Conservation (phyloP, 2,329 filamentous ascomycete genomes). For the Trichoderma afroharzianum region DNA sequence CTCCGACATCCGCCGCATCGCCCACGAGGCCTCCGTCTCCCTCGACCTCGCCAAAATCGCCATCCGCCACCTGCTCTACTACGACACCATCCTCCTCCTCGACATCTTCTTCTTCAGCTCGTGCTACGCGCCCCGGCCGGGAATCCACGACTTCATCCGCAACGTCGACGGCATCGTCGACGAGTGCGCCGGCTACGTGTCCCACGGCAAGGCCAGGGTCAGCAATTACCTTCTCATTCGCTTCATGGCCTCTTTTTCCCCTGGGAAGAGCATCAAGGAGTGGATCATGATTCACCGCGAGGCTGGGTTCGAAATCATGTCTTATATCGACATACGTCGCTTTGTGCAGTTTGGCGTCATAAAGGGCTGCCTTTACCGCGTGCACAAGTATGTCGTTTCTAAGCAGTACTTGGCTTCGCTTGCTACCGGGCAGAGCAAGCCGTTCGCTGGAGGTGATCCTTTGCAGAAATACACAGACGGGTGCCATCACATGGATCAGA, state of each 20-base stretch:
- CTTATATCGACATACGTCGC: constrained; percentile 79
- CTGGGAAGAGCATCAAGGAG: constrained; percentile 78
- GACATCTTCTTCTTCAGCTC: constrained; percentile 94
- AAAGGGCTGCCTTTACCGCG: constrained; percentile 87
- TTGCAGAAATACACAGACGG: constrained; percentile 71
- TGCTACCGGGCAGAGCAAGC: constrained; percentile 50
- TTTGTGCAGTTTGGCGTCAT: constrained; percentile 95
- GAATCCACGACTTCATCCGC: constrained; percentile 74
- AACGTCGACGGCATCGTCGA: constrained; percentile 73
- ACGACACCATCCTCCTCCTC: constrained; percentile 82
- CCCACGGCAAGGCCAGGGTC: constrained; percentile 43
- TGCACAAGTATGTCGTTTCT: constrained; percentile 84
- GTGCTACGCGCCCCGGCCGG: constrained; percentile 78
- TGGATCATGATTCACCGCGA: constrained; percentile 78
- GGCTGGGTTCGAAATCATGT: constrained; percentile 60
- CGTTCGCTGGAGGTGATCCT: constrained; percentile 42
- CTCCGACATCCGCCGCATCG: constrained; percentile 82
- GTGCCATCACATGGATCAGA: constrained; percentile 74
- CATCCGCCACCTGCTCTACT: constrained; percentile 86
- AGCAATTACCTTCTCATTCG: constrained; percentile 67
- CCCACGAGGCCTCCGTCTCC: constrained; percentile 79
- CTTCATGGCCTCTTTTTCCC: constrained; percentile 80
- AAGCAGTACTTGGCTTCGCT: constrained; percentile 57
- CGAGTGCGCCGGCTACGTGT: constrained; percentile 85
- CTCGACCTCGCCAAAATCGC: constrained; percentile 82